Evolutionary conservation across 345 rosid species (phyloP).

Genomic region (Mallotus nudiflorus): DNA sequence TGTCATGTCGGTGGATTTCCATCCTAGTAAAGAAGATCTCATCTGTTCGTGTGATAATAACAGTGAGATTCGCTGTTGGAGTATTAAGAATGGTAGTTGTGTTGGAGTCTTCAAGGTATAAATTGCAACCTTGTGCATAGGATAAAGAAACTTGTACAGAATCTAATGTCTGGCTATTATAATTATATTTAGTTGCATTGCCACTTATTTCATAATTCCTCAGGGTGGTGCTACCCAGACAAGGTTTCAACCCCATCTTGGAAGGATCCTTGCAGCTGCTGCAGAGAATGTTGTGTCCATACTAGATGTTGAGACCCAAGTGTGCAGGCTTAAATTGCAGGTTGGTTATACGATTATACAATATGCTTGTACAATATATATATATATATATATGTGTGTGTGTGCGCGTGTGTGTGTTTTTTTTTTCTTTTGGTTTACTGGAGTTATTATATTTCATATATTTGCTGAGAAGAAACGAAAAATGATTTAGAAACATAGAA

Average conservation of each 20-base stretch:
- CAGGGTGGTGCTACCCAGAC: conserved; percentile 59
- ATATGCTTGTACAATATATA: neutral
- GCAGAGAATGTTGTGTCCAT: conserved; percentile 51
- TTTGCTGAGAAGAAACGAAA: too few relatives aligned
- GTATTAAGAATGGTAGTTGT: conserved; percentile 61
- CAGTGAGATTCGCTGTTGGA: conserved; percentile 73
- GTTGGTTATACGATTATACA: conserved; percentile 27
- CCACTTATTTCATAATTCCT: conserved; percentile 4
- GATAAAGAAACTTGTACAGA: too few relatives aligned
- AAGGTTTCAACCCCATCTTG: conserved; percentile 61
- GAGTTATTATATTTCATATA: too few relatives aligned
- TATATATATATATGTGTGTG: too few relatives aligned
- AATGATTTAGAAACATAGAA: too few relatives aligned
- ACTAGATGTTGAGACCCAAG: conserved; percentile 61
- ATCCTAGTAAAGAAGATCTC: conserved; percentile 64
- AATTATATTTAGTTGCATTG: neutral
- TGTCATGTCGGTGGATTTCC: conserved; percentile 71
- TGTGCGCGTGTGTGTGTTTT: too few relatives aligned
- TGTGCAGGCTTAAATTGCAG: conserved; percentile 52
- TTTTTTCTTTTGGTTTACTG: too few relatives aligned
- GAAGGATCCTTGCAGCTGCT: conserved; percentile 64
- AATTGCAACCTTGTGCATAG: conserved; percentile 1
- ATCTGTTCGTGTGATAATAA: conserved; percentile 63
- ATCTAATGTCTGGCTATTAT: neutral
- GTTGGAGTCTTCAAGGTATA: conserved; percentile 59